These are phyloP conservation scores for Parastagonospora nodorum DNA, from an alignment of 2,329 filamentous ascomycete species.

Conservation along the genomic window DNA sequence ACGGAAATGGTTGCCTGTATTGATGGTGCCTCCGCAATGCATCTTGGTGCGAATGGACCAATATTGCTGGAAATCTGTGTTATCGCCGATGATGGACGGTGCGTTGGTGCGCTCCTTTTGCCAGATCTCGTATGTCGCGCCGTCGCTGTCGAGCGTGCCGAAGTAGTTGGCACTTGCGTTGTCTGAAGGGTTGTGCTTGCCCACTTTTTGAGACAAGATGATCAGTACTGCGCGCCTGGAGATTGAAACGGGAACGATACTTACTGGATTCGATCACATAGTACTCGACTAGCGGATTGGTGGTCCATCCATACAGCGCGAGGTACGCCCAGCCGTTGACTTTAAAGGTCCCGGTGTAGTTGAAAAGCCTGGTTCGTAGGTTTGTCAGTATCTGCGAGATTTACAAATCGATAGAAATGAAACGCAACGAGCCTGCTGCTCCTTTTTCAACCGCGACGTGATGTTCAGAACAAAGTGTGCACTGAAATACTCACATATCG, in stretches of 20 bases:
- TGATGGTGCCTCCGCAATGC: constrained; percentile 1
- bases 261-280: constrained; percentile 2
- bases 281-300: constrained; percentile 1
- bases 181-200: constrained; percentile 9
- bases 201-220: neutral
- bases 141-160: neutral
- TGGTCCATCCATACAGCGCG: constrained; percentile 1
- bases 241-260: neutral
- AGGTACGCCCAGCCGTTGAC: constrained; percentile 1
- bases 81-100: neutral
- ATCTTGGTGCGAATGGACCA: constrained; percentile 3
- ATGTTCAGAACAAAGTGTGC: neutral
- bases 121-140: constrained; percentile 2
- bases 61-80: neutral
- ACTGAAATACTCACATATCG: constrained; percentile 4
- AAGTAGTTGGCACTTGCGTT: constrained; percentile 2
- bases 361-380: neutral
- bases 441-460: neutral
- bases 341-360: neutral
- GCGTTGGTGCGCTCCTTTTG: constrained; percentile 3
- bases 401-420: neutral
- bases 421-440: neutral
- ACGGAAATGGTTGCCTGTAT: constrained; percentile 1
- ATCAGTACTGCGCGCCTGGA: neutral
- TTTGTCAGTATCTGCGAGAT: neutral